Percentiles rank a stretch among this genome's conserved stretches.
Evolutionary conservation across 2,329 filamentous ascomycete genomes (phyloP).

Genomic region (Claviceps sp.): DNA sequence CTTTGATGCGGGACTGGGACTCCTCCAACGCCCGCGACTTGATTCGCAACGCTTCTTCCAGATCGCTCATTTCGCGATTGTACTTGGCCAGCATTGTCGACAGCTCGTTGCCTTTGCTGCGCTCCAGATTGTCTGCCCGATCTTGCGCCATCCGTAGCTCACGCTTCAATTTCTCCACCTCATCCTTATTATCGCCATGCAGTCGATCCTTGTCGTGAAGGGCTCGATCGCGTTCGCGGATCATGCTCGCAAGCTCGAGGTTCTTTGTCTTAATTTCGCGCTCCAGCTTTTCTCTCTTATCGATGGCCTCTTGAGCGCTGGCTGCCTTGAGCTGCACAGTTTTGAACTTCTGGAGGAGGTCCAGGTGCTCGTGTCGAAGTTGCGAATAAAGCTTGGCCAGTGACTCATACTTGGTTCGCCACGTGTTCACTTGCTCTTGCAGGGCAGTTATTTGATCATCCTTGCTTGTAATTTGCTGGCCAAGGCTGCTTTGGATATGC

Average conservation of each 20-base stretch:
- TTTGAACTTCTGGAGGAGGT: slow-evolving; percentile 93
- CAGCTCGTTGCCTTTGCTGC: slow-evolving; percentile 86
- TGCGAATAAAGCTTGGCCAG: slow-evolving; percentile 96
- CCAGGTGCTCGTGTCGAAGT: slow-evolving; percentile 84
- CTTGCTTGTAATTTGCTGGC: slow-evolving; percentile 75
- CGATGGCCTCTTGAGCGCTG: slow-evolving; percentile 92
- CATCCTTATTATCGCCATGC: slow-evolving; percentile 79
- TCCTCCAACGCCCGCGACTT: slow-evolving; percentile 85
- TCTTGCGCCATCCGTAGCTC: slow-evolving; percentile 88
- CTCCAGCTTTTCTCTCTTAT: slow-evolving; percentile 85
- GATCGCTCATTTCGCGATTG: slow-evolving; percentile 91
- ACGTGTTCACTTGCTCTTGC: slow-evolving; percentile 95
- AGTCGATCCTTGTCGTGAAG: slow-evolving; percentile 83
- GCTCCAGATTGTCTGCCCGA: slow-evolving; percentile 80
- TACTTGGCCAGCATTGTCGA: slow-evolving; percentile 92
- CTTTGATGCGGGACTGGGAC: slow-evolving; percentile 59
- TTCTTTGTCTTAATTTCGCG: slow-evolving; percentile 99
- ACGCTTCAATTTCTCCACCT: slow-evolving; percentile 85
- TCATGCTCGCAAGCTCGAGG: slow-evolving; percentile 97
- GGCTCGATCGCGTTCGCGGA: slow-evolving; percentile 85
- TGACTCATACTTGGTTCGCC: slow-evolving; percentile 93
- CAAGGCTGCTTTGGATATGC: slow-evolving; percentile 70
- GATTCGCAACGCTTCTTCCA: slow-evolving; percentile 80
- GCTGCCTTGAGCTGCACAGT: slow-evolving; percentile 89
- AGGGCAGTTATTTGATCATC: slow-evolving; percentile 88